Evolutionary conservation across 352 stramenopile genomes (phyloP).

Genomic region (Vaucheria bursata): DNA sequence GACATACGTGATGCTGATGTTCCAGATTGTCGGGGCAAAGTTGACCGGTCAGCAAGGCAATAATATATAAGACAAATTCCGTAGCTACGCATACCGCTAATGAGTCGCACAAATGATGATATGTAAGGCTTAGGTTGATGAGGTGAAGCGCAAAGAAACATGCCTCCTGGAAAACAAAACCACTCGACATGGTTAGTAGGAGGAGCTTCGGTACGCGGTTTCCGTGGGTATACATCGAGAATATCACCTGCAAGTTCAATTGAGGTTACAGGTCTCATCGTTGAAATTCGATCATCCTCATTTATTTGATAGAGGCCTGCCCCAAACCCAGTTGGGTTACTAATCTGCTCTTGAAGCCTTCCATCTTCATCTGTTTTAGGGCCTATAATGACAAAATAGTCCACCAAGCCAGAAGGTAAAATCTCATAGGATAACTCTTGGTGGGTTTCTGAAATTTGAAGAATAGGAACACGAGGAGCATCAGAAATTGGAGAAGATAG

Average conservation of each 20-base stretch:
- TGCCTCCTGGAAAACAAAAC: constrained; percentile 48
- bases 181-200: constrained; percentile 32
- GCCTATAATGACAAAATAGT: constrained; percentile 46
- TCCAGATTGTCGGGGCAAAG: too few relatives aligned
- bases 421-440: constrained; percentile 20
- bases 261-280: constrained; percentile 16
- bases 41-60: too few relatives aligned
- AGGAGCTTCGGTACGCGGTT: constrained; percentile 27
- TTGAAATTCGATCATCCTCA: too few relatives aligned
- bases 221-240: constrained; percentile 30
- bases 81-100: constrained; percentile 25
- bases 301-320: too few relatives aligned
- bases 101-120: constrained; percentile 43
- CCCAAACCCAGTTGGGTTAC: constrained; percentile 22
- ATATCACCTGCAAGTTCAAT: constrained; percentile 36
- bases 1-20: too few relatives aligned
- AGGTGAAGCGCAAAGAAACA: constrained; percentile 19
- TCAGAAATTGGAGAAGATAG: background rate
- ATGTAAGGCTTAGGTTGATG: constrained; percentile 33
- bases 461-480: background rate
- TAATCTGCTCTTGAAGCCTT: constrained; percentile 16
- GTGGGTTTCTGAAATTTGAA: too few relatives aligned
- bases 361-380: constrained; percentile 20
- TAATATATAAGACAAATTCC: constrained; percentile 45
- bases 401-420: constrained; percentile 41